A percentile compares a stretch with the other conserved stretches of the same genome.
phyloP scores from a whole-genome alignment of 495 filamentous ascomycete genomes.

The Neurospora tetrasperma region DNA sequence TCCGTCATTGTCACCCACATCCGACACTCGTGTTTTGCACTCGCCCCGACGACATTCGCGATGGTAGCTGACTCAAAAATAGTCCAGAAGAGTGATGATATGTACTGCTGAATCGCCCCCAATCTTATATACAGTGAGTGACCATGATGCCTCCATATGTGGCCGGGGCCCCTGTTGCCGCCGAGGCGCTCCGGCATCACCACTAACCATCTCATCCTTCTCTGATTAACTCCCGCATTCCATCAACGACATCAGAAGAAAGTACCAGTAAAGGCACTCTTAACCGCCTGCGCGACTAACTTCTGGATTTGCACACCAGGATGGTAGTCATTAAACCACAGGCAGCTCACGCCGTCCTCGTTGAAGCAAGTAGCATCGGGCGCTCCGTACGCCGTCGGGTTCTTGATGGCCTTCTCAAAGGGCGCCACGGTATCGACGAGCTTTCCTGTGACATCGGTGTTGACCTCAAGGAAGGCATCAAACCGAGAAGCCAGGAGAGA shows the following conservation, averaged over 20 bases:
- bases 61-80: neutral
- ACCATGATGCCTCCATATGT: no score
- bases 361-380: constrained; percentile 35
- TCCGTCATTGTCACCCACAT: neutral
- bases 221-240: neutral
- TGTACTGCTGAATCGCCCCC: neutral
- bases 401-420: constrained; percentile 31
- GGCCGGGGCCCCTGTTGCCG: no score
- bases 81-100: neutral
- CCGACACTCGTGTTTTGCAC: neutral
- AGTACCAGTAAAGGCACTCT: constrained; percentile 24
- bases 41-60: neutral
- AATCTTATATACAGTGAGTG: neutral
- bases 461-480: constrained; percentile 17
- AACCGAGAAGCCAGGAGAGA: constrained; percentile 13
- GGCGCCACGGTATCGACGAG: constrained; percentile 30
- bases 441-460: constrained; percentile 20
- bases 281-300: constrained; percentile 31
- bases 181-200: no score
- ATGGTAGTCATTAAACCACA: constrained; percentile 40
- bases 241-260: constrained; percentile 13
- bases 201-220: neutral
- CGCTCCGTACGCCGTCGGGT: constrained; percentile 34
- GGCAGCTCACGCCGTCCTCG: constrained; percentile 29
- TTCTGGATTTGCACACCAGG: constrained; percentile 31